phyloP scores from a whole-genome alignment of 2,329 filamentous ascomycete genomes.

The Colletotrichum lentis region DNA sequence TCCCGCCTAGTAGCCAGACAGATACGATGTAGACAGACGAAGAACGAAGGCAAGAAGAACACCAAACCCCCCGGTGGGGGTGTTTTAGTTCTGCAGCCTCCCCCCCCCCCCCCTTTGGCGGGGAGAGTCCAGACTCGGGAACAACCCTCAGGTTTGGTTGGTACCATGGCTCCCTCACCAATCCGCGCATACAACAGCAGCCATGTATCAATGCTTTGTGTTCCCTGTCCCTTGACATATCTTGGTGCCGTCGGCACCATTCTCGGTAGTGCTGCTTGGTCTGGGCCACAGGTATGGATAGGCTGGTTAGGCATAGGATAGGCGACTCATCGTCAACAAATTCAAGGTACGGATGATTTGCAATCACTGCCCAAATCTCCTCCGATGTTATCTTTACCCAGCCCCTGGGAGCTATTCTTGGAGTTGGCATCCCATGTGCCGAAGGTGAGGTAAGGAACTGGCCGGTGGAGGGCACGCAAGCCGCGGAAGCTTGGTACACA shows the following conservation, averaged over 20 bases:
- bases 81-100: background rate
- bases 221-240: background rate
- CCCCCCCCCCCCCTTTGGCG: background rate
- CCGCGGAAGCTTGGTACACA: constrained; percentile 4
- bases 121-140: background rate
- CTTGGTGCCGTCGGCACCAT: background rate
- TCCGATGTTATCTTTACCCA: background rate
- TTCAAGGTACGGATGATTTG: background rate
- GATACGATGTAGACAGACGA: too few relatives aligned
- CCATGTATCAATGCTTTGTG: background rate
- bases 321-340: background rate
- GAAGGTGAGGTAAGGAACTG: background rate
- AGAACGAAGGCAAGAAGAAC: background rate
- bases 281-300: background rate
- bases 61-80: background rate
- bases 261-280: background rate
- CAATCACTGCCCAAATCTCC: background rate
- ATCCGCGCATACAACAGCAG: background rate
- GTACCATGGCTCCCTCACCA: background rate
- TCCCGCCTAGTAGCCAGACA: too few relatives aligned
- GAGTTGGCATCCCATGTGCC: background rate
- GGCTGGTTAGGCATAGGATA: background rate
- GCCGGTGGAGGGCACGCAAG: background rate
- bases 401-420: background rate
- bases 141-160: constrained; percentile 1